Conservation (phyloP, 805 yeast genomes). For the Spathaspora boniae region DNA sequence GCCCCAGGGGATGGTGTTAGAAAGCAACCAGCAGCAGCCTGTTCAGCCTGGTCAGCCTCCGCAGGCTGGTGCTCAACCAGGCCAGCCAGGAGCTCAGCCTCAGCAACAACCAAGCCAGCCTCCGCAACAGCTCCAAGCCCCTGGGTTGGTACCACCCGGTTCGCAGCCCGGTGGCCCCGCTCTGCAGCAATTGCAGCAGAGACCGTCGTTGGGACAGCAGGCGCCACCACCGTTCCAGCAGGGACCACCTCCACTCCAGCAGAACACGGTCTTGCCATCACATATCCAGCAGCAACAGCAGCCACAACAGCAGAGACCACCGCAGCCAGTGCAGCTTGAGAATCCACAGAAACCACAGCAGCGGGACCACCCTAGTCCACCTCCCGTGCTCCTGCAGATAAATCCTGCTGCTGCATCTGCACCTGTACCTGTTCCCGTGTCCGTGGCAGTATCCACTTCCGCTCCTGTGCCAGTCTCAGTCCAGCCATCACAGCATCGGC, state of each 20-base stretch:
- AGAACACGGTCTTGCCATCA: no score
- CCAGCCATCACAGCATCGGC: no score
- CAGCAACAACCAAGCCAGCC: conserved; percentile 5
- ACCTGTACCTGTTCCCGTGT: not conserved
- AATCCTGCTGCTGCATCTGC: not conserved
- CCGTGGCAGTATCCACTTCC: conserved; percentile 3
- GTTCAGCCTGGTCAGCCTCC: conserved; percentile 16
- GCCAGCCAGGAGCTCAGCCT: conserved; percentile 9
- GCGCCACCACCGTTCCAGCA: no score
- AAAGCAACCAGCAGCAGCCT: conserved; percentile 31
- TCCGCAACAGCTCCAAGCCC: conserved; percentile 4
- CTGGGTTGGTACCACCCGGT: conserved; percentile 1
- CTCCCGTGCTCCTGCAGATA: no score
- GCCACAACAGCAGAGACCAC: conserved; percentile 12
- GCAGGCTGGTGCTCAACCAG: conserved; percentile 11
- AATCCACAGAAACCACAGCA: not conserved
- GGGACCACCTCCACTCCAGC: no score
- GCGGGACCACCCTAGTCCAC: not conserved
- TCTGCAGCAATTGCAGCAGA: no score
- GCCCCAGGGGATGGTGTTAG: conserved; percentile 65
- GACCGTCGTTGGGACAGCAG: no score
- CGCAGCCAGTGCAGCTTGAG: conserved; percentile 7
- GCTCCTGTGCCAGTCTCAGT: no score
- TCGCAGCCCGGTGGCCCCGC: no score
- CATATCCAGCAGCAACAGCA: no score